Evolutionary conservation across 1,139 yeast species (phyloP).

Genomic region (Pichia sp.): DNA sequence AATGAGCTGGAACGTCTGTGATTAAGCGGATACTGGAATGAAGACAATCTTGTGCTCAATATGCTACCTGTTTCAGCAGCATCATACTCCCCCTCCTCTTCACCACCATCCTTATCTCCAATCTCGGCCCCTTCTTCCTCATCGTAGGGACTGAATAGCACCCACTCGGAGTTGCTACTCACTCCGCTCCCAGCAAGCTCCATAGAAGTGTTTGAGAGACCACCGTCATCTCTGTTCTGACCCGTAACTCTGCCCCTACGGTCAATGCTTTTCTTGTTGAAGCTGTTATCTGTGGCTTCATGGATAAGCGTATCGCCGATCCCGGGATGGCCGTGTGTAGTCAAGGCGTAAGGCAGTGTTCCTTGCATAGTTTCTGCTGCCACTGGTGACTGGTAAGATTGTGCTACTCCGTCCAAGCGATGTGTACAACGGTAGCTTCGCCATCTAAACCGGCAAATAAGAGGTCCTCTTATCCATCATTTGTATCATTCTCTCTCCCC

Average conservation of each 20-base stretch:
- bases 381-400: too few relatives aligned
- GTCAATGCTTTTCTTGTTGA: background rate
- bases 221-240: background rate
- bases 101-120: too few relatives aligned
- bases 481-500: too few relatives aligned
- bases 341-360: background rate
- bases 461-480: background rate
- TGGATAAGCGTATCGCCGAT: background rate
- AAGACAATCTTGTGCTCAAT: constrained; percentile 14
- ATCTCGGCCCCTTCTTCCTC: background rate
- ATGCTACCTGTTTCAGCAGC: constrained; percentile 1
- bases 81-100: background rate
- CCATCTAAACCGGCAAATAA: too few relatives aligned
- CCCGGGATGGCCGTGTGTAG: background rate
- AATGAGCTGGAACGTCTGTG: background rate
- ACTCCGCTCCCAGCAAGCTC: background rate
- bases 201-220: background rate
- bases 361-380: background rate
- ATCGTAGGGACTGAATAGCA: constrained; percentile 7
- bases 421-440: background rate
- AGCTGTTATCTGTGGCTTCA: background rate
- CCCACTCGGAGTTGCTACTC: constrained; percentile 12
- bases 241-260: background rate
- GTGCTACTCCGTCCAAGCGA: too few relatives aligned
- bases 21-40: constrained; percentile 1